phyloP scores from a whole-genome alignment of 352 stramenopile genomes.

The Phytopythium oedochilum region DNA sequence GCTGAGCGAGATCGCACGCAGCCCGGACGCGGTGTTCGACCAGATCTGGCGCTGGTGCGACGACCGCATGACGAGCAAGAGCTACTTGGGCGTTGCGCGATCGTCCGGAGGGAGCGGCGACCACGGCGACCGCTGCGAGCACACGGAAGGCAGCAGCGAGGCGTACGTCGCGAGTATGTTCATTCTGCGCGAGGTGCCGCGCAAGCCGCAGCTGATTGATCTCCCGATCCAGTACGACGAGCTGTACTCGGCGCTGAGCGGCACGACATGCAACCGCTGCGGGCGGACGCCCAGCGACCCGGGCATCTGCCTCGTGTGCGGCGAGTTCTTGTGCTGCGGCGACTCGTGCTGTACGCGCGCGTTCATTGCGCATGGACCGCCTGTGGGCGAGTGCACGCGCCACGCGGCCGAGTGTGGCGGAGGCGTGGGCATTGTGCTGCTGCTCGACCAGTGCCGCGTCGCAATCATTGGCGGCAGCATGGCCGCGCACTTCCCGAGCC shows the following conservation, averaged over 20 bases:
- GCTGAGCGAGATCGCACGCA: conserved; percentile 47
- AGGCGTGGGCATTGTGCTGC: conserved; percentile 76
- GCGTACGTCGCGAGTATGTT: conserved; percentile 88
- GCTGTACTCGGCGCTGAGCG: conserved; percentile 73
- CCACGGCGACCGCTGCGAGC: conserved; percentile 76
- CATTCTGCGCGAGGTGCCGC: conserved; percentile 65
- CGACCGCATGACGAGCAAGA: conserved; percentile 81
- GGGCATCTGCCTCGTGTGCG: conserved; percentile 80
- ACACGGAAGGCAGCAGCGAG: conserved; percentile 81
- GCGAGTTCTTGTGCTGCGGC: conserved; percentile 78
- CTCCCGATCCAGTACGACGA: conserved; percentile 84
- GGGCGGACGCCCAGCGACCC: conserved; percentile 63
- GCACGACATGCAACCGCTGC: conserved; percentile 65
- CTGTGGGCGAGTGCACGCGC: conserved; percentile 81
- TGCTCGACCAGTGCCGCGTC: conserved; percentile 84
- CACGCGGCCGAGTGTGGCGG: conserved; percentile 82
- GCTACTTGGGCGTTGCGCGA: conserved; percentile 31
- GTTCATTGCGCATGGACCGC: conserved; percentile 67
- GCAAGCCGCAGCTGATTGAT: conserved; percentile 62
- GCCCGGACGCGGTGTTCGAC: conserved; percentile 52
- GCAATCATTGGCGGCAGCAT: conserved; percentile 81
- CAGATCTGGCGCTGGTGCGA: conserved; percentile 85
- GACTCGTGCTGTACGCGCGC: conserved; percentile 80
- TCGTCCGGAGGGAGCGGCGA: conserved; percentile 29
- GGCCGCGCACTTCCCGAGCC: conserved; percentile 80